Evolutionary conservation across 2,329 filamentous ascomycete species (phyloP).

Genomic region (Penicillium fuscoglaucum): DNA sequence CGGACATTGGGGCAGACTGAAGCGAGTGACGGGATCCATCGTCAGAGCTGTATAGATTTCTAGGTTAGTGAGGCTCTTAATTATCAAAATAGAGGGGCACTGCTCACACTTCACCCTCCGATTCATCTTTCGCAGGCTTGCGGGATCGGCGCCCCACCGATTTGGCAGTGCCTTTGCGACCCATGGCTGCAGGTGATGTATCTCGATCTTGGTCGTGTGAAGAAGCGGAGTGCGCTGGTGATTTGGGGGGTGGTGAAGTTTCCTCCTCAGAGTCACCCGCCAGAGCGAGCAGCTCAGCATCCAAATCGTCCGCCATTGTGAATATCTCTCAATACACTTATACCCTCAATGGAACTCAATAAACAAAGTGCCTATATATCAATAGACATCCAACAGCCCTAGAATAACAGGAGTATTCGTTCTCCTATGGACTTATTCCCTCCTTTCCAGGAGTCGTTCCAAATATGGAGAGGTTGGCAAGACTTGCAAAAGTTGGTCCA

Average conservation of each 20-base stretch:
- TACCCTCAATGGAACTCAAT: neutral
- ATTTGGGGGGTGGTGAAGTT: slow-evolving; percentile 54
- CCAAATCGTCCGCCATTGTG: slow-evolving; percentile 76
- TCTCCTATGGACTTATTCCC: neutral
- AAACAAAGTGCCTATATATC: neutral
- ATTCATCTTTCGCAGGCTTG: slow-evolving; percentile 62
- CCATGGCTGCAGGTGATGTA: slow-evolving; percentile 43
- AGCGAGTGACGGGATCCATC: slow-evolving; percentile 69
- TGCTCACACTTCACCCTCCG: slow-evolving; percentile 82
- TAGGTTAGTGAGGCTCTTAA: slow-evolving; percentile 7
- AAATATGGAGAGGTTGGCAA: neutral
- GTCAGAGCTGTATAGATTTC: slow-evolving; percentile 59
- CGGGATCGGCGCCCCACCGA: slow-evolving; percentile 40
- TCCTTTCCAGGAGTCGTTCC: slow-evolving; percentile 3
- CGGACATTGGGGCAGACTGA: slow-evolving; percentile 84
- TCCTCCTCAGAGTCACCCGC: slow-evolving; percentile 68
- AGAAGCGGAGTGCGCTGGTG: slow-evolving; percentile 54
- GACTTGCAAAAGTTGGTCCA: neutral
- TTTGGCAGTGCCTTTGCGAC: slow-evolving; percentile 49
- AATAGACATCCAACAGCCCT: neutral
- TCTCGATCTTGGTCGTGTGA: slow-evolving; percentile 46
- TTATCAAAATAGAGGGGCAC: slow-evolving; percentile 3
- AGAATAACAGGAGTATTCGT: neutral
- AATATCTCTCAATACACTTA: slow-evolving; percentile 17
- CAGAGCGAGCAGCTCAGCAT: slow-evolving; percentile 90